Conservation (phyloP, 2,329 filamentous ascomycete species). For the Diplodia corticola region DNA sequence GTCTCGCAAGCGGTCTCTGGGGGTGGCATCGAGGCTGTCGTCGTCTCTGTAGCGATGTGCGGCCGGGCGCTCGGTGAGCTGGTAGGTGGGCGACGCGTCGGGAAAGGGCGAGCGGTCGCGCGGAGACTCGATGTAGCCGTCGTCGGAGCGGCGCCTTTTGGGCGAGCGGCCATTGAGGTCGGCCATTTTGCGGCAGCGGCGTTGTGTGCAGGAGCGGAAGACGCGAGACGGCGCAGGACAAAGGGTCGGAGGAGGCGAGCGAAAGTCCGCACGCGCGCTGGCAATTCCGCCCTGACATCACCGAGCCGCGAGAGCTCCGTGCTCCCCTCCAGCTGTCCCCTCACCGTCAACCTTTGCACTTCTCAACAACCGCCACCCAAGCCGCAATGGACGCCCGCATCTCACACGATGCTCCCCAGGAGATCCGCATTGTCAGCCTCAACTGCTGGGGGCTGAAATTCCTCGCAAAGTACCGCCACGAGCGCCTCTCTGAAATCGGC, state of each 20-base stretch:
- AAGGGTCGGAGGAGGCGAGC: slow-evolving; percentile 13
- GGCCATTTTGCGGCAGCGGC: slow-evolving; percentile 3
- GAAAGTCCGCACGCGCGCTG: slow-evolving; percentile 1
- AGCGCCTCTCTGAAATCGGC: slow-evolving; percentile 82
- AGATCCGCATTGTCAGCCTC: slow-evolving; percentile 78
- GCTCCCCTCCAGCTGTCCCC: neutral
- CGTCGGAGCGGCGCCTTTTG: slow-evolving; percentile 35
- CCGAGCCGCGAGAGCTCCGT: neutral
- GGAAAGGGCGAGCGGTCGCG: slow-evolving; percentile 37
- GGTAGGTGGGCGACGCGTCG: slow-evolving; percentile 31
- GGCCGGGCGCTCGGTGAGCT: slow-evolving; percentile 38
- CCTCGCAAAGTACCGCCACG: slow-evolving; percentile 73
- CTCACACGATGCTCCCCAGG: slow-evolving; percentile 39
- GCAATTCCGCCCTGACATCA: slow-evolving; percentile 20
- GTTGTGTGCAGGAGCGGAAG: neutral
- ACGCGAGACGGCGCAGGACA: neutral
- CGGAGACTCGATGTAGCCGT: slow-evolving; percentile 30
- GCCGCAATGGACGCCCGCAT: neutral
- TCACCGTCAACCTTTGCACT: neutral
- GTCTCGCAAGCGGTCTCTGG: neutral
- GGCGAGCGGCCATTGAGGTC: slow-evolving; percentile 28
- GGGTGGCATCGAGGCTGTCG: slow-evolving; percentile 28
- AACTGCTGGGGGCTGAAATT: slow-evolving; percentile 98
- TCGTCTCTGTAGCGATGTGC: slow-evolving; percentile 30
- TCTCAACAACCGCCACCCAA: neutral